phyloP scores from a whole-genome alignment of 2,329 filamentous ascomycete species.

The Neobulgaria alba region DNA sequence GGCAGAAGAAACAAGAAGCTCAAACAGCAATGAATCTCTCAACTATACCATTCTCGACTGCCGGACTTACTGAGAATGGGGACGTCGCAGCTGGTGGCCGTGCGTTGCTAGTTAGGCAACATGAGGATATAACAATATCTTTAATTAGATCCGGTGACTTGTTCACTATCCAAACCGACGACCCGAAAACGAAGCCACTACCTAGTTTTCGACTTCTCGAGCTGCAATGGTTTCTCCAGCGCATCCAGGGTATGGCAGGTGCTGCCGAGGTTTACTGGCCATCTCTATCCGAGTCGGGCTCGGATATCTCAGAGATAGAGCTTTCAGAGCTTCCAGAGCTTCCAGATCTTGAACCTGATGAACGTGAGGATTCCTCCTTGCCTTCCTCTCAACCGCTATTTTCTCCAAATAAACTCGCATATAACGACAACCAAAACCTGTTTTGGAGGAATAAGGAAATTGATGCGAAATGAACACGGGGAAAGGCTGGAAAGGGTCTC shows the following conservation, averaged over 20 bases:
- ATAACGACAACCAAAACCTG: too few species aligned
- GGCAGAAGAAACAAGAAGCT: conserved; percentile 9
- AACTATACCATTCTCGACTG: conserved; percentile 11
- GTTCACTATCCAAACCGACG: conserved; percentile 9
- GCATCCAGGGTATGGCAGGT: not conserved
- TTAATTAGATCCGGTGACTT: conserved; percentile 12
- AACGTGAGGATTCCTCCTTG: too few species aligned
- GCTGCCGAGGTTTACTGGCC: not conserved
- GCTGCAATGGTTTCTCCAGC: conserved; percentile 6
- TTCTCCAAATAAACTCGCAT: too few species aligned
- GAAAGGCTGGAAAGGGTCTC: too few species aligned
- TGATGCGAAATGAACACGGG: too few species aligned
- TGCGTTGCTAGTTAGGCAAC: not conserved
- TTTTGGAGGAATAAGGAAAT: too few species aligned
- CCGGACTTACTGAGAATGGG: conserved; percentile 4
- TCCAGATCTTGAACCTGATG: too few species aligned
- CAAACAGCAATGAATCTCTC: conserved; percentile 8
- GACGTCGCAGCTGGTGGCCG: not conserved
- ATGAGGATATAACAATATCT: not conserved
- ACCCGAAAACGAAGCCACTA: conserved; percentile 6
- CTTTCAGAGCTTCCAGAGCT: too few species aligned
- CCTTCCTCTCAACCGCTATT: too few species aligned
- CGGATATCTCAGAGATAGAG: too few species aligned
- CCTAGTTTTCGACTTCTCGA: conserved; percentile 7
- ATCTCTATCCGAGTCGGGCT: not conserved